Evolutionary conservation across 2,329 filamentous ascomycete species (phyloP).

Genomic region (Dactylonectria macrodidyma): DNA sequence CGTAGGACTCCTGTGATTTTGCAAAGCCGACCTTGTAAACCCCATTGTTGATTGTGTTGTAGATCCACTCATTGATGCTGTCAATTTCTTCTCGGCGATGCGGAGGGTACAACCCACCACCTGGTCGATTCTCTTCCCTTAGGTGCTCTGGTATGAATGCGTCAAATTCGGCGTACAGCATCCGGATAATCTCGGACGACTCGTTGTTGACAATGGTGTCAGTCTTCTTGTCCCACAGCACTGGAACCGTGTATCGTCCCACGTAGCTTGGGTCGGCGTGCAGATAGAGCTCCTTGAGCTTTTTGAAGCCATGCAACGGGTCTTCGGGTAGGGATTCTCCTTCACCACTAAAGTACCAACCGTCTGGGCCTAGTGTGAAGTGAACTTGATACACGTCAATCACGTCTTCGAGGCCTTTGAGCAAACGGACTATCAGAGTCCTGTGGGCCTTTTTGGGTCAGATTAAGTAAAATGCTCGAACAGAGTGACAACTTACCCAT

Average conservation of each 20-base stretch:
- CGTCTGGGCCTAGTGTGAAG: conserved; percentile 72
- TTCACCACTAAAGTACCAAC: conserved; percentile 68
- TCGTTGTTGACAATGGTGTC: conserved; percentile 87
- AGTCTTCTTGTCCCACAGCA: conserved; percentile 78
- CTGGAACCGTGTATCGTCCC: conserved; percentile 82
- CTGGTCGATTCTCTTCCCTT: conserved; percentile 64
- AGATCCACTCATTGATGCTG: conserved; percentile 77
- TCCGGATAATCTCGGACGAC: conserved; percentile 86
- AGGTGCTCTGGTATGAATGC: conserved; percentile 66
- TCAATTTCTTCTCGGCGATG: conserved; percentile 72
- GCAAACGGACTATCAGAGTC: conserved; percentile 78
- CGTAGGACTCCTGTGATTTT: conserved; percentile 75
- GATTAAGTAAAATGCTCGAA: neutral
- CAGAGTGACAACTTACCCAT: conserved; percentile 63
- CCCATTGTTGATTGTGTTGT: conserved; percentile 66
- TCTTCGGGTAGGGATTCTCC: conserved; percentile 66
- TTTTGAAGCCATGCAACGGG: conserved; percentile 75
- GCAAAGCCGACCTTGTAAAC: conserved; percentile 76
- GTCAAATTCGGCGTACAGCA: conserved; percentile 85
- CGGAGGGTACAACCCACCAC: conserved; percentile 71
- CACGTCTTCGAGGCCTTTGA: conserved; percentile 81
- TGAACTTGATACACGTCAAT: conserved; percentile 79
- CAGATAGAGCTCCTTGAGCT: conserved; percentile 80
- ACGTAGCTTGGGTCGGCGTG: conserved; percentile 76
- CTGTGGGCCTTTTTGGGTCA: conserved; percentile 71